Percentiles rank a stretch among this genome's conserved stretches.
These are phyloP conservation scores for Suillus plorans DNA, from an alignment of 768 basidiomycete species.

Conservation along the genomic window DNA sequence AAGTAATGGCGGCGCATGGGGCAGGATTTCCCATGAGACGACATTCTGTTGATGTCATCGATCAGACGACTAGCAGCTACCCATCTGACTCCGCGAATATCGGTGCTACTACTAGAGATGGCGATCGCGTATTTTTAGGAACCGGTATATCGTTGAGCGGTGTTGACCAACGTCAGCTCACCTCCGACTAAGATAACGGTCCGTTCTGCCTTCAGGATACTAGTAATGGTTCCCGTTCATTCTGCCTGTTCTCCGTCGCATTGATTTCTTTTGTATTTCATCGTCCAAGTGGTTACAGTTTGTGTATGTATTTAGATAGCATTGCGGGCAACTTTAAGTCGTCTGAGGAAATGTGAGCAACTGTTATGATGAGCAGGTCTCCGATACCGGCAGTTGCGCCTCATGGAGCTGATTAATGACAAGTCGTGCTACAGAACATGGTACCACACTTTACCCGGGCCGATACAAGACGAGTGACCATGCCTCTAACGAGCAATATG, in stretches of 20 bases:
- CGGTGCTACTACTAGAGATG: background rate
- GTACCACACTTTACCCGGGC: background rate
- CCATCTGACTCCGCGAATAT: background rate
- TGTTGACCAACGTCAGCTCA: background rate
- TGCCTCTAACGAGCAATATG: background rate
- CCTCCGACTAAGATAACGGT: background rate
- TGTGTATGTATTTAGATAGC: background rate
- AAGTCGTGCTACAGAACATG: background rate
- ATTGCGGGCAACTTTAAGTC: background rate
- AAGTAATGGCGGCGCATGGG: constrained; percentile 28
- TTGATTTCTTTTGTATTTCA: background rate
- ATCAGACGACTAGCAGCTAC: constrained; percentile 3
- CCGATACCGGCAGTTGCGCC: background rate
- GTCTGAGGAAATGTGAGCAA: background rate
- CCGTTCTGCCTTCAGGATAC: background rate
- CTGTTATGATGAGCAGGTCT: background rate
- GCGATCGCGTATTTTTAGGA: background rate
- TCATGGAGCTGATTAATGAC: background rate
- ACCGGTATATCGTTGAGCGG: background rate
- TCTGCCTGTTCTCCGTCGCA: background rate
- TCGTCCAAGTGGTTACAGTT: background rate
- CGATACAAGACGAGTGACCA: background rate
- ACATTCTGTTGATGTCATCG: constrained; percentile 28
- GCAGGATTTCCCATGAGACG: constrained; percentile 28
- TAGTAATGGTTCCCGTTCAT: no score